Percentiles rank a stretch among this genome's conserved stretches.
These are phyloP conservation scores for Yarrowia osloensis DNA, from an alignment of 805 yeast species.

Conservation along the genomic window DNA sequence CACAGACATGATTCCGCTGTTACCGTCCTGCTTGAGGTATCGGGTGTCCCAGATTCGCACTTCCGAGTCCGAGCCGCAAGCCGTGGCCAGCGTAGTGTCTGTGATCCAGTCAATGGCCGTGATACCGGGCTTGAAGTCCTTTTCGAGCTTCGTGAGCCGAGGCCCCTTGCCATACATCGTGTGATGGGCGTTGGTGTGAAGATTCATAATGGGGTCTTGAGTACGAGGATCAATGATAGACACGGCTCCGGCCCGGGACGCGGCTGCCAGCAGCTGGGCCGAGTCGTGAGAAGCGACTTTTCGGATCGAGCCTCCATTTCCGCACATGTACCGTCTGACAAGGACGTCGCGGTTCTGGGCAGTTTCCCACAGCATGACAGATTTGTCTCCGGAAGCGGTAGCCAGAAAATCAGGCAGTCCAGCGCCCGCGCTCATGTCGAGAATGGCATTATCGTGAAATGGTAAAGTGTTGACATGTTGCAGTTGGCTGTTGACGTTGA, in stretches of 20 bases:
- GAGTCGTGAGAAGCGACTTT: not conserved
- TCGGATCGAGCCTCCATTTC: not conserved
- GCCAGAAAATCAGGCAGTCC: not conserved
- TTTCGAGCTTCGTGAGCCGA: not conserved
- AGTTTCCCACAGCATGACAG: constrained; percentile 11
- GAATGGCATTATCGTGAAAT: constrained; percentile 9
- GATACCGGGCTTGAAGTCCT: not conserved
- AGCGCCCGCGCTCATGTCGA: not conserved
- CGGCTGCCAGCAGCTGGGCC: constrained; percentile 7
- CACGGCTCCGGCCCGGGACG: not conserved
- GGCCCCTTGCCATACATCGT: not conserved
- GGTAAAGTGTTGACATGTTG: not conserved
- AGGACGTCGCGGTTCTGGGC: not conserved
- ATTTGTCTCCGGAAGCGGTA: constrained; percentile 20
- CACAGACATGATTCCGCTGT: not conserved
- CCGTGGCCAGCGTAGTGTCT: constrained; percentile 7
- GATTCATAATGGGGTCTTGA: not conserved
- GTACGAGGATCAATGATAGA: not conserved
- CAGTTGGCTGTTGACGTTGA: not conserved
- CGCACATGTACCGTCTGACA: not conserved
- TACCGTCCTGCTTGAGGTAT: not conserved
- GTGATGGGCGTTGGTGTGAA: constrained; percentile 4
- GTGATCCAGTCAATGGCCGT: constrained; percentile 24
- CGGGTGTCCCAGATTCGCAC: constrained; percentile 16
- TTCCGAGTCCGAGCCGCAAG: not conserved